phyloP scores from a whole-genome alignment of 371 early-diverging fungal species.

The Rhizomucor pusillus region DNA sequence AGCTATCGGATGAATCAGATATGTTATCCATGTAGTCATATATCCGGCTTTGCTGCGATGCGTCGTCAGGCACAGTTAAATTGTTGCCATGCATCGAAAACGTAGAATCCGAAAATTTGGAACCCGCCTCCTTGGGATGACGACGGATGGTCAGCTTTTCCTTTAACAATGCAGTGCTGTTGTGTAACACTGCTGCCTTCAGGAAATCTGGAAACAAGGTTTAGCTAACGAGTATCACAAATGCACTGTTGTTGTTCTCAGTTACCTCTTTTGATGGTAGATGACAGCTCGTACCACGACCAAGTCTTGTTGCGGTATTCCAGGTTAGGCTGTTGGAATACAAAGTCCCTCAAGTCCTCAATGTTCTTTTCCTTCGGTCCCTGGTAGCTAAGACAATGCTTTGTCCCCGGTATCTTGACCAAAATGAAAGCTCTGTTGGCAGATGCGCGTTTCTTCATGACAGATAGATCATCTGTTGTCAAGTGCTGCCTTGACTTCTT shows the following conservation, averaged over 20 bases:
- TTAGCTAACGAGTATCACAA: background rate
- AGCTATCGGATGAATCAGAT: slow-evolving; percentile 15
- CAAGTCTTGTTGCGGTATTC: slow-evolving; percentile 78
- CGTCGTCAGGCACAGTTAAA: slow-evolving; percentile 6
- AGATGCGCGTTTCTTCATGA: slow-evolving; percentile 71
- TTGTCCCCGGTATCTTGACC: slow-evolving; percentile 68
- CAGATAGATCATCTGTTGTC: slow-evolving; percentile 36
- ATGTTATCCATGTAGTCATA: slow-evolving; percentile 9
- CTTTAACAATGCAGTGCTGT: slow-evolving; percentile 42
- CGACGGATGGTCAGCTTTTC: slow-evolving; percentile 44
- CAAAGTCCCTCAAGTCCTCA: slow-evolving; percentile 69
- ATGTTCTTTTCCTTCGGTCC: slow-evolving; percentile 71
- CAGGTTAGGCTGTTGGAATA: slow-evolving; percentile 68
- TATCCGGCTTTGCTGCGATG: background rate
- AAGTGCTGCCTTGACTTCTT: slow-evolving; percentile 12
- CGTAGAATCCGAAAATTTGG: slow-evolving; percentile 11
- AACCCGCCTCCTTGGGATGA: slow-evolving; percentile 15
- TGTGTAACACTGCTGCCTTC: slow-evolving; percentile 42
- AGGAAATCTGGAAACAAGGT: slow-evolving; percentile 31
- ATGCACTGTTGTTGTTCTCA: background rate
- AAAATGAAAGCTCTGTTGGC: slow-evolving; percentile 72
- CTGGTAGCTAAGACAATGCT: slow-evolving; percentile 68
- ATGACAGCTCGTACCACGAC: slow-evolving; percentile 69
- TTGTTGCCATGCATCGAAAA: slow-evolving; percentile 11
- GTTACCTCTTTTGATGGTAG: slow-evolving; percentile 61